phyloP scores from a whole-genome alignment of 192 early-diverging fungal genomes.

The Mortierella antarctica region DNA sequence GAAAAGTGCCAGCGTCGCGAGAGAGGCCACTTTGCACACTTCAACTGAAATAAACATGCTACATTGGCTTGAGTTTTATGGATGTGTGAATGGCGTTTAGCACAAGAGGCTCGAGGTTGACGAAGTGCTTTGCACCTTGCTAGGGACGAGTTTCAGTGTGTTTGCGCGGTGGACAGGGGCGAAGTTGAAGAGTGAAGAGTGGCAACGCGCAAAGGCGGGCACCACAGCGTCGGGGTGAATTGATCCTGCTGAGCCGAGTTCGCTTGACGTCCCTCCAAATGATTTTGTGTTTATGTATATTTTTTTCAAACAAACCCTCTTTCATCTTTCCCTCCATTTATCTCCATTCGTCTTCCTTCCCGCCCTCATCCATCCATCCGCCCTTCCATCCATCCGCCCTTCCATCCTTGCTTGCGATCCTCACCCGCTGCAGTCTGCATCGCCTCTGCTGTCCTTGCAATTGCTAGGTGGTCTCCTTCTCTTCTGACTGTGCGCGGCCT shows the following conservation, averaged over 20 bases:
- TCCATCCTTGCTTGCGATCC: not conserved
- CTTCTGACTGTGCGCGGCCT: not conserved
- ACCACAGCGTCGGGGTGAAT: too few relatives aligned
- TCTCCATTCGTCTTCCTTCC: not conserved
- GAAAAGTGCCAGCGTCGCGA: conserved; percentile 35
- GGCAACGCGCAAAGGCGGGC: too few relatives aligned
- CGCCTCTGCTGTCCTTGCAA: not conserved
- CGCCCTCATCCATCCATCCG: not conserved
- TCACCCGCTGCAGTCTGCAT: not conserved
- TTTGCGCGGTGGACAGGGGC: too few relatives aligned
- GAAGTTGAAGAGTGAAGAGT: too few relatives aligned
- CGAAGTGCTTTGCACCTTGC: too few relatives aligned
- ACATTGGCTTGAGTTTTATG: too few relatives aligned
- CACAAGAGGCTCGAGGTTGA: too few relatives aligned
- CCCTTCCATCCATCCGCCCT: not conserved
- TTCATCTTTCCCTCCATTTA: not conserved
- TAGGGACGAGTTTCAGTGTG: too few relatives aligned
- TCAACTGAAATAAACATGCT: not conserved
- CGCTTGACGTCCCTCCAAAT: too few relatives aligned
- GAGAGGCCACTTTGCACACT: conserved; percentile 46
- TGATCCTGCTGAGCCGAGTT: too few relatives aligned
- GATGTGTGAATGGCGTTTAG: too few relatives aligned
- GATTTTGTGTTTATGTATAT: not conserved
- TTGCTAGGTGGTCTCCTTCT: too few relatives aligned
- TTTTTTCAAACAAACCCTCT: not conserved